A percentile compares a stretch with the other conserved stretches of the same genome.
Evolutionary conservation across 164 flowering plant genomes (phyloP).

Genomic region (Chimonanthus praecox): DNA sequence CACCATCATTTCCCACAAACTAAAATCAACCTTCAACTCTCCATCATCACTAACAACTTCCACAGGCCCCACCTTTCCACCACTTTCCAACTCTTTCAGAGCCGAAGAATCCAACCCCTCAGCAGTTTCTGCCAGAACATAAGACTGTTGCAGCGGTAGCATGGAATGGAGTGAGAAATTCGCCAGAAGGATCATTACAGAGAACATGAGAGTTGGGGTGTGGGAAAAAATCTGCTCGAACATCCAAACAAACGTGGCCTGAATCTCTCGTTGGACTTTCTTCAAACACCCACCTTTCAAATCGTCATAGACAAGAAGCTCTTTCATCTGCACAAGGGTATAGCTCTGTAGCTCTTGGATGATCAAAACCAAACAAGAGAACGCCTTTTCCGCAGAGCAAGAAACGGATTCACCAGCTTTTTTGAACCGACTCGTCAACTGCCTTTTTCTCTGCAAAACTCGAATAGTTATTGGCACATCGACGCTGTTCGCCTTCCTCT

Average conservation of each 20-base stretch:
- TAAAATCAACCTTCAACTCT: constrained; percentile 34
- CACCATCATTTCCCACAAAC: constrained; percentile 57
- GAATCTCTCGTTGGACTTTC: constrained; percentile 67
- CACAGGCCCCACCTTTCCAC: constrained; percentile 43
- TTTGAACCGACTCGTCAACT: constrained; percentile 46
- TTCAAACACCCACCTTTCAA: constrained; percentile 44
- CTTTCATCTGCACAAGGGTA: constrained; percentile 66
- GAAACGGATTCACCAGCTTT: constrained; percentile 66
- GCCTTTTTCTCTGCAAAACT: constrained; percentile 56
- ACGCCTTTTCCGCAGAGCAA: constrained; percentile 76
- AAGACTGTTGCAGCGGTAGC: constrained; percentile 40
- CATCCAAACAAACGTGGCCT: constrained; percentile 89
- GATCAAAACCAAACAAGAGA: constrained; percentile 90
- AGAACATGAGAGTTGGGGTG: constrained; percentile 88
- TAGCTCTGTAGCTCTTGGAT: constrained; percentile 81
- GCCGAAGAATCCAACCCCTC: constrained; percentile 15
- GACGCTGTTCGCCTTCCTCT: constrained; percentile 55
- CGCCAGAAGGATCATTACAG: constrained; percentile 84
- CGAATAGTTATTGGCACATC: constrained; percentile 73
- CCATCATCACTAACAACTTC: constrained; percentile 56
- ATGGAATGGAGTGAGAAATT: constrained; percentile 85
- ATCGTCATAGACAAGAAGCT: constrained; percentile 52
- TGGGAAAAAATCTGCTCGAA: constrained; percentile 84
- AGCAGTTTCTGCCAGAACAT: constrained; percentile 18
- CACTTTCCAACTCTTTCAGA: constrained; percentile 25